Evolutionary conservation across 148 eudicot genomes (phyloP).

Genomic region (Hydrangea macrophylla): DNA sequence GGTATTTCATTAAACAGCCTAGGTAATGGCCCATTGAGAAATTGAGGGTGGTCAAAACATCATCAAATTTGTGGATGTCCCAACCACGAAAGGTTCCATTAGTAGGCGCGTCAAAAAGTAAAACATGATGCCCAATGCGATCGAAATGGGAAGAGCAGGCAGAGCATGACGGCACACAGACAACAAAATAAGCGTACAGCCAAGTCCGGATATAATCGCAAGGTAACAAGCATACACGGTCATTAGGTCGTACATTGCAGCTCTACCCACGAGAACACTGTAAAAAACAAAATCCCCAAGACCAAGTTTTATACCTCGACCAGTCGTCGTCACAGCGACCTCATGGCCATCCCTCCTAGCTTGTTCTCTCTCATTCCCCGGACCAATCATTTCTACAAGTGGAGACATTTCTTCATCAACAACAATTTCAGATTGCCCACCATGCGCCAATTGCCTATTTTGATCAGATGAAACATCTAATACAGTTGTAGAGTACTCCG

Average conservation of each 20-base stretch:
- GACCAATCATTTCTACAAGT: conserved; percentile 30
- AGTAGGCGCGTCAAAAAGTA: conserved; percentile 90
- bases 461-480: conserved; percentile 4
- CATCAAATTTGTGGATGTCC: conserved; percentile 73
- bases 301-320: conserved; percentile 79
- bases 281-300: conserved; percentile 92
- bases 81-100: conserved; percentile 96
- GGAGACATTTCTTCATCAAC: conserved; percentile 43
- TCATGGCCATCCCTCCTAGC: conserved; percentile 23
- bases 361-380: conserved; percentile 19
- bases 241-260: conserved; percentile 99
- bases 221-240: conserved; percentile 98
- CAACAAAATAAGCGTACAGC: conserved; percentile 80
- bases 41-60: conserved; percentile 60
- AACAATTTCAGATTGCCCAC: conserved; percentile 24
- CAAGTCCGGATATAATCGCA: conserved; percentile 91
- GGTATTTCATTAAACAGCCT: background rate
- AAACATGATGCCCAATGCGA: conserved; percentile 72
- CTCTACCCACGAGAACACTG: conserved; percentile 96
- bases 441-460: background rate
- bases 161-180: conserved; percentile 79
- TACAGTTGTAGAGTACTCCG: conserved; percentile 7
- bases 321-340: conserved; percentile 1
- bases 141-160: conserved; percentile 94
- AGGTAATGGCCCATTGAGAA: background rate